A percentile compares a stretch with the other conserved stretches of the same genome.
phyloP scores from a whole-genome alignment of 768 basidiomycete genomes.

The Amanita jacksonii region DNA sequence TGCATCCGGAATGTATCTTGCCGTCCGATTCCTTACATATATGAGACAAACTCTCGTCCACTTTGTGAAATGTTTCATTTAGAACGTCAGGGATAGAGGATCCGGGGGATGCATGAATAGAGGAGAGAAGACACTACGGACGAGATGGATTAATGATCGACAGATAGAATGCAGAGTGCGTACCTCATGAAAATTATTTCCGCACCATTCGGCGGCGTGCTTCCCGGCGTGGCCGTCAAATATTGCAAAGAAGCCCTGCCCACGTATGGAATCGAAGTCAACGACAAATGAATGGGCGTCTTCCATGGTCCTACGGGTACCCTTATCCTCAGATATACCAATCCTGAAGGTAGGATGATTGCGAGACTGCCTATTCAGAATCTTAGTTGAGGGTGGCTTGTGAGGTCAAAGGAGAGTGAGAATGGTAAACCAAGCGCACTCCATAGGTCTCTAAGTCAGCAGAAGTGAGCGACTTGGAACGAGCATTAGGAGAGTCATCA shows the following conservation, averaged over 20 bases:
- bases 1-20: slow-evolving; percentile 94
- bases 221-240: slow-evolving; percentile 99
- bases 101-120: slow-evolving; percentile 50
- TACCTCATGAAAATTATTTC: slow-evolving; percentile 86
- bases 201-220: slow-evolving; percentile 99
- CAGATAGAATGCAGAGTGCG: background rate
- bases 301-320: slow-evolving; percentile 90
- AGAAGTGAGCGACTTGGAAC: slow-evolving; percentile 74
- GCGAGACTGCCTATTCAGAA: slow-evolving; percentile 67
- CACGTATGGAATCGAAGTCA: slow-evolving; percentile 83
- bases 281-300: slow-evolving; percentile 95
- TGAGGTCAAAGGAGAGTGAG: background rate
- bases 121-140: slow-evolving; percentile 51
- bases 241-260: slow-evolving; percentile 97
- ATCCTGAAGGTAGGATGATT: slow-evolving; percentile 59
- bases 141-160: slow-evolving; percentile 24
- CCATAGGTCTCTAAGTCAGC: slow-evolving; percentile 71
- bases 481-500: slow-evolving; percentile 63
- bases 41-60: slow-evolving; percentile 74
- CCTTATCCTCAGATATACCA: slow-evolving; percentile 78
- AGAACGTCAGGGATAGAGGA: slow-evolving; percentile 76
- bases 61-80: slow-evolving; percentile 90
- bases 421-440: slow-evolving; percentile 41
- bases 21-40: slow-evolving; percentile 84
- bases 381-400: slow-evolving; percentile 19